Conservation (phyloP, 1,284 basidiomycete species). For the Ceratobasidium sp. region DNA sequence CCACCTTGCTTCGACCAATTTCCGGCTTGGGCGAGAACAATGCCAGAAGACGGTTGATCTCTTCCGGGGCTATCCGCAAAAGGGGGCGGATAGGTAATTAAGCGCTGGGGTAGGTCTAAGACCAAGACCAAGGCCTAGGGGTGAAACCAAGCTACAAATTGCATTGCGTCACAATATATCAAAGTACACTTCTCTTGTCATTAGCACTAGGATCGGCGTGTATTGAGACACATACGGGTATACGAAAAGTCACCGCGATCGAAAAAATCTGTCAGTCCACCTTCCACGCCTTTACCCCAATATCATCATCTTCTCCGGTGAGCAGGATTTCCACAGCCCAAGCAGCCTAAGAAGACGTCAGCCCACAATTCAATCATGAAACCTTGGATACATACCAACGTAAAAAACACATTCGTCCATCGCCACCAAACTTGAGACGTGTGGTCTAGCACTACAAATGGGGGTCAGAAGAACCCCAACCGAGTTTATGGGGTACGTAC, state of each 20-base stretch:
- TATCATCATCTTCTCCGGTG: conserved; percentile 77
- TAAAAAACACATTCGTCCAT: conserved; percentile 89
- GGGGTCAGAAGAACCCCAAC: not conserved
- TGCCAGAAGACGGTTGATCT: conserved; percentile 18
- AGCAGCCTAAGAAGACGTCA: conserved; percentile 59
- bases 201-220: conserved; percentile 16
- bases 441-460: conserved; percentile 58
- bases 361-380: not conserved
- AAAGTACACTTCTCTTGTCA: conserved; percentile 37
- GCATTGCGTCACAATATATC: conserved; percentile 31
- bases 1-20: conserved; percentile 16
- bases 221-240: conserved; percentile 37
- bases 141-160: conserved; percentile 19
- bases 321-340: conserved; percentile 86
- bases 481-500: conserved; percentile 69
- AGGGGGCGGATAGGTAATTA: not conserved
- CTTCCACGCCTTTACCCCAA: conserved; percentile 77
- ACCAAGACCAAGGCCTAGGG: not conserved
- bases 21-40: conserved; percentile 37
- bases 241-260: not conserved
- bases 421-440: conserved; percentile 91
- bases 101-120: conserved; percentile 3
- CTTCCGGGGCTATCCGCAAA: conserved; percentile 34
- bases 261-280: conserved; percentile 66
- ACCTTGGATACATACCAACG: conserved; percentile 58